phyloP scores from a whole-genome alignment of 345 rosid species.

The Eutrema japonicum region DNA sequence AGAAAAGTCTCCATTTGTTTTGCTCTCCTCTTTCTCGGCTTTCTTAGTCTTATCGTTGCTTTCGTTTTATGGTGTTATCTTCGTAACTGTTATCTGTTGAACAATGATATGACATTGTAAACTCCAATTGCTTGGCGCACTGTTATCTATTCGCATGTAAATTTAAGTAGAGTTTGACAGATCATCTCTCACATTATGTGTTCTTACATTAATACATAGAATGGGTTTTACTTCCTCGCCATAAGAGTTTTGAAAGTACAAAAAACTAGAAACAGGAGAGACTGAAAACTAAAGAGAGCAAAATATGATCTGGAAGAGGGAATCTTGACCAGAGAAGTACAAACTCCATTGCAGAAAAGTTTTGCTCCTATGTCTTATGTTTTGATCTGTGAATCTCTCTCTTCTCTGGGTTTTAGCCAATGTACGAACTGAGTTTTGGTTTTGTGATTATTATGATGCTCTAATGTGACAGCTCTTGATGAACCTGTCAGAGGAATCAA shows the following conservation, averaged over 20 bases:
- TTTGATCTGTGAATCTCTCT: conserved; percentile 45
- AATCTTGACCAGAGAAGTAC: conserved; percentile 31
- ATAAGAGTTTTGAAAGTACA: conserved; percentile 41
- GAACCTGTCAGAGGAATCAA: conserved; percentile 86
- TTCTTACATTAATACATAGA: conserved; percentile 43
- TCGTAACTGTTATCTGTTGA: conserved; percentile 56
- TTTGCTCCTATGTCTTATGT: conserved; percentile 24
- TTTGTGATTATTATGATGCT: conserved; percentile 50
- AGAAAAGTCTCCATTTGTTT: conserved; percentile 47
- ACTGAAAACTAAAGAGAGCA: conserved; percentile 15
- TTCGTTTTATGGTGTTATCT: conserved; percentile 37
- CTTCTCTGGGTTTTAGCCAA: conserved; percentile 29
- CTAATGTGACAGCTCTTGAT: conserved; percentile 79
- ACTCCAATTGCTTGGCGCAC: conserved; percentile 39
- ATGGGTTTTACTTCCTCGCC: conserved; percentile 33
- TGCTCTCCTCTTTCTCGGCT: conserved; percentile 46
- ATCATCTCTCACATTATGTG: conserved; percentile 29
- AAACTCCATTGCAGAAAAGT: conserved; percentile 34
- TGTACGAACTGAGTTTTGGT: conserved; percentile 30
- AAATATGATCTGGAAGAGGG: conserved; percentile 29
- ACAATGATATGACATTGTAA: conserved; percentile 40
- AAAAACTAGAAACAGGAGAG: conserved; percentile 40
- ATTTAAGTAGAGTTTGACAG: conserved; percentile 49
- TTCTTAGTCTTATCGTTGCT: conserved; percentile 49
- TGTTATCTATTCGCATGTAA: conserved; percentile 56